Conservation (phyloP, 306 rosid species). For the Inga oerstediana region DNA sequence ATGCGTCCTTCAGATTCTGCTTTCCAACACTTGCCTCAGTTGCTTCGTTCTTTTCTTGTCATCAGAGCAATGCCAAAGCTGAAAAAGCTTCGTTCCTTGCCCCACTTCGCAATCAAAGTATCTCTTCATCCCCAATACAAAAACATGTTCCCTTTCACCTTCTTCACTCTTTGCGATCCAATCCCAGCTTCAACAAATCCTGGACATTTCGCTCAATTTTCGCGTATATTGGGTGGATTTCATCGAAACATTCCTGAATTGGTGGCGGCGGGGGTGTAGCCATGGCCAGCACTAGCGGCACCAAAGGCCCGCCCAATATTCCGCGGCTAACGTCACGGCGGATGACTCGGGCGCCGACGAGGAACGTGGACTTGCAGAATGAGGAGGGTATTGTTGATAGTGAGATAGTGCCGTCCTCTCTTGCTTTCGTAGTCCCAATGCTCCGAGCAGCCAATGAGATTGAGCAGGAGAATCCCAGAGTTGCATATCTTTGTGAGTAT, state of each 20-base stretch:
- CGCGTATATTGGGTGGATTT: constrained; percentile 8
- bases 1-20: not conserved
- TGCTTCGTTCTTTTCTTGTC: constrained; percentile 57
- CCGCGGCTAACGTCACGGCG: constrained; percentile 51
- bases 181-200: not conserved
- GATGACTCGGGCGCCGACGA: constrained; percentile 52
- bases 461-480: constrained; percentile 68
- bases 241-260: constrained; percentile 11
- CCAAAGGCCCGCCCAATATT: constrained; percentile 53
- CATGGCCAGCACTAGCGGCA: constrained; percentile 80
- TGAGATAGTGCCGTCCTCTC: constrained; percentile 78
- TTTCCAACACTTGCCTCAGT: not conserved
- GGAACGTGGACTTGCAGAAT: constrained; percentile 51
- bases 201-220: not conserved
- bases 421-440: constrained; percentile 71
- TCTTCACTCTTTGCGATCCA: constrained; percentile 43
- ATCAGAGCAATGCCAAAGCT: constrained; percentile 47
- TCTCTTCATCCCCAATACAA: constrained; percentile 39
- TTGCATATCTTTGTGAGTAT: constrained; percentile 89
- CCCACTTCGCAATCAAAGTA: constrained; percentile 74
- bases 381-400: constrained; percentile 65
- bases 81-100: not conserved
- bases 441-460: constrained; percentile 90
- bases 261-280: constrained; percentile 22
- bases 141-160: constrained; percentile 47